Percentiles rank a stretch among this genome's conserved stretches.
Conservation (phyloP, 768 basidiomycete species). For the Podaxis sp. region DNA sequence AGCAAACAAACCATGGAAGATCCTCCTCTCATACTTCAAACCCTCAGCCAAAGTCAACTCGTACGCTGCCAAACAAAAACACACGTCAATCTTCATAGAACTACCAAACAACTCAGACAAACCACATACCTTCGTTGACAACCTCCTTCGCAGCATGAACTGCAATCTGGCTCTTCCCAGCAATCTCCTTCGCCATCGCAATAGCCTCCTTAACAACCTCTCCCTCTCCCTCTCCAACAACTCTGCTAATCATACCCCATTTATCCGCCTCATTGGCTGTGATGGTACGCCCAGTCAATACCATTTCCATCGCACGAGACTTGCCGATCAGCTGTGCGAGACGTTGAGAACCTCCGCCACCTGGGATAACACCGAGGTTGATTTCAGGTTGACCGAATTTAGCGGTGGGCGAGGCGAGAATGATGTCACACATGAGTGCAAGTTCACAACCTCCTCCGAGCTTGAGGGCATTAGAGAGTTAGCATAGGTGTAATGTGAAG, state of each 20-base stretch:
- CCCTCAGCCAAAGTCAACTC: constrained; percentile 83
- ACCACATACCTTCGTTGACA: constrained; percentile 73
- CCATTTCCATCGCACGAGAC: constrained; percentile 91
- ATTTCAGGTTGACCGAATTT: constrained; percentile 97
- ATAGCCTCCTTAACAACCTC: constrained; percentile 87
- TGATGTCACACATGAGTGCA: constrained; percentile 95
- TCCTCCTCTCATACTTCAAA: constrained; percentile 78
- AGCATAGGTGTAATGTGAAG: not conserved
- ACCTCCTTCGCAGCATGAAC: constrained; percentile 91
- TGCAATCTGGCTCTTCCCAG: constrained; percentile 78
- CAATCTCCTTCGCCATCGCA: constrained; percentile 73
- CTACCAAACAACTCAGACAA: not conserved
- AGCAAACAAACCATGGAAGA: constrained; percentile 91
- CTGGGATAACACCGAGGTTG: constrained; percentile 92
- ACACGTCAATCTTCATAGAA: constrained; percentile 2
- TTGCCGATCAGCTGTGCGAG: constrained; percentile 86
- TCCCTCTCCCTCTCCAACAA: constrained; percentile 75
- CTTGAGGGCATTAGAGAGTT: constrained; percentile 24
- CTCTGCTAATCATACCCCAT: constrained; percentile 86
- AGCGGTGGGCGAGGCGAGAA: constrained; percentile 86
- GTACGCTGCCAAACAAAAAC: constrained; percentile 48
- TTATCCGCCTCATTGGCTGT: constrained; percentile 76
- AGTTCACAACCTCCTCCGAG: constrained; percentile 97
- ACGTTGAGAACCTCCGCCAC: constrained; percentile 92
- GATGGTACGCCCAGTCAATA: constrained; percentile 83